Evolutionary conservation across 2,329 filamentous ascomycete species (phyloP).

Genomic region (Ascochyta clinopodiicola): DNA sequence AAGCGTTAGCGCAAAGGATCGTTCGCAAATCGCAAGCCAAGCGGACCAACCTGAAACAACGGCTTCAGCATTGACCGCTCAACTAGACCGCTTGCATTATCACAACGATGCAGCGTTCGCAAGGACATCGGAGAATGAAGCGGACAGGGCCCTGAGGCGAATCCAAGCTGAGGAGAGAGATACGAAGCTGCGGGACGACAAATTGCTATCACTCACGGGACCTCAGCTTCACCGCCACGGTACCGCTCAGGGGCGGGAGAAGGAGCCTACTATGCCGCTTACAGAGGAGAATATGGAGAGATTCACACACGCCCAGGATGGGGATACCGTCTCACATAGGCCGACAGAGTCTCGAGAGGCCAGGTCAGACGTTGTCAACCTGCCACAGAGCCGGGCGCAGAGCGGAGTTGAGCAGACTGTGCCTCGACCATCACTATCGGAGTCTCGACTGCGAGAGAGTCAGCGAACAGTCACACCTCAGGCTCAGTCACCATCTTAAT

Average conservation of each 20-base stretch:
- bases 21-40: slow-evolving; percentile 35
- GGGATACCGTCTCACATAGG: slow-evolving; percentile 21
- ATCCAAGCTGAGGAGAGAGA: slow-evolving; percentile 63
- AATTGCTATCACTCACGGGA: slow-evolving; percentile 58
- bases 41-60: slow-evolving; percentile 44
- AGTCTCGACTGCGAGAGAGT: slow-evolving; percentile 28
- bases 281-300: slow-evolving; percentile 48
- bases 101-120: slow-evolving; percentile 49
- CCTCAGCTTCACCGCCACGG: slow-evolving; percentile 37
- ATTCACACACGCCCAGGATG: slow-evolving; percentile 39
- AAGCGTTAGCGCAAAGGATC: slow-evolving; percentile 36
- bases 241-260: slow-evolving; percentile 25
- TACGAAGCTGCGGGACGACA: slow-evolving; percentile 60
- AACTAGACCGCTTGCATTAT: slow-evolving; percentile 48
- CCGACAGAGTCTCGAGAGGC: slow-evolving; percentile 21
- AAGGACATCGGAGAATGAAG: slow-evolving; percentile 52
- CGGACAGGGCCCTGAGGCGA: slow-evolving; percentile 55
- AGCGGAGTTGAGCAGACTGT: slow-evolving; percentile 18
- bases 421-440: slow-evolving; percentile 29
- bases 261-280: slow-evolving; percentile 38
- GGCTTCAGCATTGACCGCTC: slow-evolving; percentile 42
- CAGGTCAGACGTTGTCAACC: slow-evolving; percentile 26
- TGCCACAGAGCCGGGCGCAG: slow-evolving; percentile 24
- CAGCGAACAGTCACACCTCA: slow-evolving; percentile 34
- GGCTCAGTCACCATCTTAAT: neutral